Percentiles rank a stretch among this genome's conserved stretches.
Conservation (phyloP, 2,329 filamentous ascomycete genomes). For the Mycogone perniciosa region DNA sequence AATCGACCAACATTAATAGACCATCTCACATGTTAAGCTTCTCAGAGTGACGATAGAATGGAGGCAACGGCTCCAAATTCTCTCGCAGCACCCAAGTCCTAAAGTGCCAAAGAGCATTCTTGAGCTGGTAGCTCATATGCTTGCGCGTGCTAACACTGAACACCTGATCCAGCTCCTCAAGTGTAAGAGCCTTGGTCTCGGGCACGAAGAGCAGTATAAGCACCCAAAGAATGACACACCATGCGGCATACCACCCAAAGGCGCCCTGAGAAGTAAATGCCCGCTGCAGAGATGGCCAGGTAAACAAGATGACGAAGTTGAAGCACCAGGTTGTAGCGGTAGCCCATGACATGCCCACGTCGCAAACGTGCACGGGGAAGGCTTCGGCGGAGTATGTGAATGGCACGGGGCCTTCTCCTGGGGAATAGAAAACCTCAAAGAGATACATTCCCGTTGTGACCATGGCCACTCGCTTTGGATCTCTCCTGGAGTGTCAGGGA, state of each 20-base stretch:
- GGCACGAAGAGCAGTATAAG: constrained; percentile 45
- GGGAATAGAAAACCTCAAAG: constrained; percentile 30
- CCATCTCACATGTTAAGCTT: background rate
- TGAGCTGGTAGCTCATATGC: constrained; percentile 35
- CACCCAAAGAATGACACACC: constrained; percentile 39
- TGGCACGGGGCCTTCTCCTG: constrained; percentile 31
- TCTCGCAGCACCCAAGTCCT: constrained; percentile 11
- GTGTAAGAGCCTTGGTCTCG: constrained; percentile 44
- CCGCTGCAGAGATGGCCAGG: constrained; percentile 27
- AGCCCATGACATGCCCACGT: constrained; percentile 34
- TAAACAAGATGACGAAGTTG: constrained; percentile 25
- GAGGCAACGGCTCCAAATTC: constrained; percentile 14
- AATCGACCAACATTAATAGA: background rate
- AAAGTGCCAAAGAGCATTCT: constrained; percentile 14
- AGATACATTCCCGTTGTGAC: constrained; percentile 32
- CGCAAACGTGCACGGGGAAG: constrained; percentile 32
- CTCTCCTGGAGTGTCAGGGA: constrained; percentile 14
- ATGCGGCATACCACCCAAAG: constrained; percentile 40
- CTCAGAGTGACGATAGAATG: constrained; percentile 8
- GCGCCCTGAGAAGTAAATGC: constrained; percentile 29
- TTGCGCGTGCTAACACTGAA: constrained; percentile 37
- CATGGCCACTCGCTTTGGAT: constrained; percentile 22
- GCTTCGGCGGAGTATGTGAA: constrained; percentile 35
- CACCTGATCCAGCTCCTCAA: constrained; percentile 46
- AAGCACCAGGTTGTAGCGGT: constrained; percentile 27